Percentiles rank a stretch among this genome's conserved stretches.
Evolutionary conservation across 2,329 filamentous ascomycete species (phyloP).

Genomic region (Paecilomyces sp.): DNA sequence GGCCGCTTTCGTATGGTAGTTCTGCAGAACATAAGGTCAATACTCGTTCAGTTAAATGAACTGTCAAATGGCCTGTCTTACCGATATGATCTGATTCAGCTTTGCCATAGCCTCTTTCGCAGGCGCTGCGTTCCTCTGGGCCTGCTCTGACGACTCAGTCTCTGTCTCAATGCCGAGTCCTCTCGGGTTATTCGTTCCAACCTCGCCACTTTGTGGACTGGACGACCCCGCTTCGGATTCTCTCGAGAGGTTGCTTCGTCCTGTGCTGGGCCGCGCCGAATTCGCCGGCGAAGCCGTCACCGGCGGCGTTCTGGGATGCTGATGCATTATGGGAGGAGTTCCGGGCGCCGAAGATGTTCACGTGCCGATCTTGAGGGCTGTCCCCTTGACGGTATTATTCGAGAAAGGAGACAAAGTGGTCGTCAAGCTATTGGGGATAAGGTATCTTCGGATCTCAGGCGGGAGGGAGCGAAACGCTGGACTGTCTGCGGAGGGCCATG

Average conservation of each 20-base stretch:
- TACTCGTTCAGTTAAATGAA: not conserved
- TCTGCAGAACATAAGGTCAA: conserved; percentile 47
- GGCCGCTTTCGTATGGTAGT: conserved; percentile 84
- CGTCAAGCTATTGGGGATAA: not conserved
- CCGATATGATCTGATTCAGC: conserved; percentile 90
- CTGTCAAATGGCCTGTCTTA: conserved; percentile 33
- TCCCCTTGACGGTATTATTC: not conserved
- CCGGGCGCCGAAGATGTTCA: not conserved
- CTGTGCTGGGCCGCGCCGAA: conserved; percentile 64
- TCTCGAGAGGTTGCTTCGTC: conserved; percentile 67
- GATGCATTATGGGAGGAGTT: conserved; percentile 63
- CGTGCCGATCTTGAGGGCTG: not conserved
- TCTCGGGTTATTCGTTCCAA: conserved; percentile 43
- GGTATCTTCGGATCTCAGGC: conserved; percentile 20
- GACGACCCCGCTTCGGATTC: conserved; percentile 46
- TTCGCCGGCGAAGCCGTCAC: conserved; percentile 66
- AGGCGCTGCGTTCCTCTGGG: conserved; percentile 41
- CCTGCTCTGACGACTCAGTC: conserved; percentile 34
- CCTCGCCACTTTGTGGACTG: conserved; percentile 48
- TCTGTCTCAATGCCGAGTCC: conserved; percentile 45
- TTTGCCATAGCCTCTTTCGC: conserved; percentile 66
- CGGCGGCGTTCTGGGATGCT: conserved; percentile 72
- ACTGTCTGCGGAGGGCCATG: conserved; percentile 29
- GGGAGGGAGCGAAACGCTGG: conserved; percentile 23
- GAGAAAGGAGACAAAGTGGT: not conserved